Conservation (phyloP, 805 yeast genomes). For the Ogataea trehaloabstinens region DNA sequence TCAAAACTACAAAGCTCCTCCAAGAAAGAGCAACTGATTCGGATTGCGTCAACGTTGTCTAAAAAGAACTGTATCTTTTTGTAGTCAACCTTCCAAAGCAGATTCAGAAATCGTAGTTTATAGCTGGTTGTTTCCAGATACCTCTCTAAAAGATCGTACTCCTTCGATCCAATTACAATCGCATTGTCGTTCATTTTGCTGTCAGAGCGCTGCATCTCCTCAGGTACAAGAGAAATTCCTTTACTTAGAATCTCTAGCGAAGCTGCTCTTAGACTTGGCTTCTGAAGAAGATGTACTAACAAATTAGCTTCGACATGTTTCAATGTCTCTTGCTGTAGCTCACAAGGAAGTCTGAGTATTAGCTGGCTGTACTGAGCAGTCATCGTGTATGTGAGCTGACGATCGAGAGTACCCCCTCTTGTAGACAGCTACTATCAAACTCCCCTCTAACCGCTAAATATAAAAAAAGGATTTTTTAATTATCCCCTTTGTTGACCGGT, state of each 20-base stretch:
- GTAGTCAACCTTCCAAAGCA: constrained; percentile 17
- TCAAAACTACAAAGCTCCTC: constrained; percentile 13
- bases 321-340: constrained; percentile 13
- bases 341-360: constrained; percentile 14
- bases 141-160: constrained; percentile 5
- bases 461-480: too few relatives aligned
- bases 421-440: too few relatives aligned
- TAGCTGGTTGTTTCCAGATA: constrained; percentile 3
- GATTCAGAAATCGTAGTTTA: constrained; percentile 8
- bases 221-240: constrained; percentile 12
- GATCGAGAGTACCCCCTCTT: too few relatives aligned
- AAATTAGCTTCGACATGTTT: constrained; percentile 6
- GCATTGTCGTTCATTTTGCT: constrained; percentile 7
- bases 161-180: constrained; percentile 8
- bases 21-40: constrained; percentile 16
- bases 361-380: not conserved
- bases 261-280: constrained; percentile 6
- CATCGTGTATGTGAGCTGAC: too few relatives aligned
- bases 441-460: too few relatives aligned
- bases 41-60: constrained; percentile 11
- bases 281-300: constrained; percentile 8
- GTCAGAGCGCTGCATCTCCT: constrained; percentile 9
- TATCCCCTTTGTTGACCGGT: too few relatives aligned
- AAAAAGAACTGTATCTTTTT: constrained; percentile 11
- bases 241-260: constrained; percentile 10